Base-by-base conservation (phyloP, 169 alveolate species). In the Plasmodium chabaudi region DNA sequence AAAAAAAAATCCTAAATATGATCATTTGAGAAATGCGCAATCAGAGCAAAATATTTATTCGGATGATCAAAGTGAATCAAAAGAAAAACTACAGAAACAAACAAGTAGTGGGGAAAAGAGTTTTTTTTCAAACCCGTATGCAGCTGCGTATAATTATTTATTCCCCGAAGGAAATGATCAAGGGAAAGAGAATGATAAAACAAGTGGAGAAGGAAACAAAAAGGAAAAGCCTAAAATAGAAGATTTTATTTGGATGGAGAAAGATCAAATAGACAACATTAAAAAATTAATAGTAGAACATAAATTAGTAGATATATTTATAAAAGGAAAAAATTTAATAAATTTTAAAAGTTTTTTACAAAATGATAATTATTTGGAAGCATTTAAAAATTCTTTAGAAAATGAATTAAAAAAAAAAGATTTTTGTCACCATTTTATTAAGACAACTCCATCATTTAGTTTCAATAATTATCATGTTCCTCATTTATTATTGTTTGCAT, bases 201-300 rank as follows among this genome's bases (percentile, higher is more conserved):
- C 4, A 15, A 44, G 12, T 15, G 56, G 63, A 2, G 25, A 34
- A 7, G 17, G 23, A 34, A 15, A 5, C 15, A 59, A 39, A 64
- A 42, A 59, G 17, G 53, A 34, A 69, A 47, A 19, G 7, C 1
- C 17, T 5, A 34, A 17, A 69, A 67, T 82, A 7, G 56, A 9
- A 5, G 90, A 82, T 71, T 82, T 82, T 21, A 47, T 15, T 12
- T 82, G 90, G 90, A 82, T 82, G 90, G 60, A 15, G 39, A 68
- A 56, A 46, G 69, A 82, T 17, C 90, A 82, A 82, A 82, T 82
- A 55, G 25, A 68, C 49, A 25, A 61, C 73, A 68, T 82, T 47
- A 82, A 82, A 71, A 17, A 27, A 15, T 27, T 82, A 56, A 82
- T 82, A n/a, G 72, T 68, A 47, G 39, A 82, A 17, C 84, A 82